Evolutionary conservation across 1,139 yeast genomes (phyloP).

Genomic region (Geotrichum klebahnii): DNA sequence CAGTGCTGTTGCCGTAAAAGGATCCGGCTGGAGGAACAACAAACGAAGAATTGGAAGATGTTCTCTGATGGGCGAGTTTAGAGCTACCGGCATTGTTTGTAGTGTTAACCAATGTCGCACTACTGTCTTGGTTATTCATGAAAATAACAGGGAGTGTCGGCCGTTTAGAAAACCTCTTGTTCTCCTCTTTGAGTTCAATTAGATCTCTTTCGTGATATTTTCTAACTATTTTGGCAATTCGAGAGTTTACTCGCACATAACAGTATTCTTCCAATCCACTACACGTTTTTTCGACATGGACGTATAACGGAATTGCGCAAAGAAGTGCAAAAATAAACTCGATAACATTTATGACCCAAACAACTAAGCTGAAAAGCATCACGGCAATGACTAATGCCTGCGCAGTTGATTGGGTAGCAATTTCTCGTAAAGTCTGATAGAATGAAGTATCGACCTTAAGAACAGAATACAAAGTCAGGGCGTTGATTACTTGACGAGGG

Average conservation of each 20-base stretch:
- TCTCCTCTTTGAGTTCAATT: slow-evolving; percentile 30
- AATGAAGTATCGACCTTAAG: slow-evolving; percentile 47
- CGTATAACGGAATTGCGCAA: slow-evolving; percentile 53
- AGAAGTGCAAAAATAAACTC: slow-evolving; percentile 57
- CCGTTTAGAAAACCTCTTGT: slow-evolving; percentile 27
- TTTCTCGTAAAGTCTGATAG: slow-evolving; percentile 49
- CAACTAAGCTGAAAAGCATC: slow-evolving; percentile 70
- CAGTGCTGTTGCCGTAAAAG: neutral
- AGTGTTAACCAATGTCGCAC: slow-evolving; percentile 5
- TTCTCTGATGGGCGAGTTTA: neutral
- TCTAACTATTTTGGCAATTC: slow-evolving; percentile 51
- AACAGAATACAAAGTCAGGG: slow-evolving; percentile 62
- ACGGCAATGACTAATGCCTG: slow-evolving; percentile 70
- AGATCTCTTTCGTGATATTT: slow-evolving; percentile 44
- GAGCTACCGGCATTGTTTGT: neutral
- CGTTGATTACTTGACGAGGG: slow-evolving; percentile 85
- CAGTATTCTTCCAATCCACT: slow-evolving; percentile 55
- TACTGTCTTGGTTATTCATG: slow-evolving; percentile 2
- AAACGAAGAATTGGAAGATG: neutral
- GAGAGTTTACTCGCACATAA: slow-evolving; percentile 51
- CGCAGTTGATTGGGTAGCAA: slow-evolving; percentile 57
- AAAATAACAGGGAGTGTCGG: slow-evolving; percentile 29
- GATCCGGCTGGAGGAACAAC: slow-evolving; percentile 1
- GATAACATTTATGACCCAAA: slow-evolving; percentile 68
- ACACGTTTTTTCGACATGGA: slow-evolving; percentile 41